These are phyloP conservation scores for Grigorovia jiainica DNA, from an alignment of 805 yeast genomes.

Conservation along the genomic window DNA sequence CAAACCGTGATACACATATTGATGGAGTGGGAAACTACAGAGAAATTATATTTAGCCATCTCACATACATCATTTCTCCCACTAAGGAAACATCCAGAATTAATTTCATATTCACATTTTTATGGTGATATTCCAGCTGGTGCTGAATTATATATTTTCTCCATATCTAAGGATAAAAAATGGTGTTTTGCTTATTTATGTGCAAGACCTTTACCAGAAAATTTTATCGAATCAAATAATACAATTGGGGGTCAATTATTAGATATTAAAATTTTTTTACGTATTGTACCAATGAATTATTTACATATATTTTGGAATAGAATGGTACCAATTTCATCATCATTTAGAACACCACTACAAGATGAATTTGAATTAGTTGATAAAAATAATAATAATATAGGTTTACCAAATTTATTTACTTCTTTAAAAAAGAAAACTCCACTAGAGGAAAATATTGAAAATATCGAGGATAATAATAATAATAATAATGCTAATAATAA, in stretches of 20 bases:
- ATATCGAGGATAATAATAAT: constrained; percentile 23
- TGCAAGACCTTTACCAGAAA: constrained; percentile 60
- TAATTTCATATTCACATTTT: constrained; percentile 26
- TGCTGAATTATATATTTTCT: constrained; percentile 69
- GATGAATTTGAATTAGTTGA: constrained; percentile 12
- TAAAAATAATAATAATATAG: constrained; percentile 5
- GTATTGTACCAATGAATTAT: constrained; percentile 48
- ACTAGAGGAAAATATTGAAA: background rate
- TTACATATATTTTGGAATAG: constrained; percentile 34
- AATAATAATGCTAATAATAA: constrained; percentile 15
- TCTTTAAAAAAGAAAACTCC: constrained; percentile 14
- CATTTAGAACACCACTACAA: constrained; percentile 25
- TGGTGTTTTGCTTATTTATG: constrained; percentile 80
- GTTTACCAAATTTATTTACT: constrained; percentile 28
- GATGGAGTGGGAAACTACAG: constrained; percentile 38
- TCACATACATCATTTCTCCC: constrained; percentile 40
- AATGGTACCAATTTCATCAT: constrained; percentile 34
- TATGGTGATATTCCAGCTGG: constrained; percentile 59
- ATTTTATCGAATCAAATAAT: constrained; percentile 45
- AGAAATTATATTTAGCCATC: constrained; percentile 35
- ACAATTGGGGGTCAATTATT: constrained; percentile 57
- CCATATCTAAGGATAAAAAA: constrained; percentile 39
- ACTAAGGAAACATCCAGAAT: constrained; percentile 29
- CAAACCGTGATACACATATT: background rate
- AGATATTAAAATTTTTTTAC: constrained; percentile 42